Evolutionary conservation across 345 rosid species (phyloP).

Genomic region (Firmiana major): DNA sequence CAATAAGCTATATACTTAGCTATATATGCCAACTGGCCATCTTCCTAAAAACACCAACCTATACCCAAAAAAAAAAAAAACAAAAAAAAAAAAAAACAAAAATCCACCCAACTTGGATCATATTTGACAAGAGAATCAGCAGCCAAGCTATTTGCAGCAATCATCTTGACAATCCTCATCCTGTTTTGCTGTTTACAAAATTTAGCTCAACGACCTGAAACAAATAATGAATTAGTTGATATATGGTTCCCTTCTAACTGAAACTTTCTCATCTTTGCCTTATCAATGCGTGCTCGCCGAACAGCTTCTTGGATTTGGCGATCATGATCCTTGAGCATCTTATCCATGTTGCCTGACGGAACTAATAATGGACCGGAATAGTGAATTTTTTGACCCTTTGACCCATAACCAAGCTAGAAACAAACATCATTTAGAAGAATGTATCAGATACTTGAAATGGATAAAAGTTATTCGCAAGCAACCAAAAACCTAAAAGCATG

Average conservation of each 20-base stretch:
- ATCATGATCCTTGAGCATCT: constrained; percentile 88
- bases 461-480: not conserved
- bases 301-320: constrained; percentile 95
- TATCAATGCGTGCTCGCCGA: constrained; percentile 80
- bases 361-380: constrained; percentile 90
- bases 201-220: constrained; percentile 65
- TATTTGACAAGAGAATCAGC: constrained; percentile 26
- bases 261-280: constrained; percentile 69
- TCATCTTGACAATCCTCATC: constrained; percentile 15
- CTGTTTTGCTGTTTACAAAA: constrained; percentile 16
- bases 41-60: constrained; percentile 31
- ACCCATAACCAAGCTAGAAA: constrained; percentile 76
- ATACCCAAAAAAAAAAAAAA: constrained; percentile 35
- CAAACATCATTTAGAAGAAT: constrained; percentile 8
- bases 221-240: constrained; percentile 58
- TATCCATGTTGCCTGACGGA: constrained; percentile 89
- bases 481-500: not conserved
- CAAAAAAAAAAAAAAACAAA: constrained; percentile 17
- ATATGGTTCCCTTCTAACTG: constrained; percentile 62
- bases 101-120: constrained; percentile 7
- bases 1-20: constrained; percentile 25
- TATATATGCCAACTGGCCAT: constrained; percentile 22
- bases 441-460: not conserved
- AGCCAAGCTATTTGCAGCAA: constrained; percentile 12
- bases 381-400: constrained; percentile 87